These are phyloP conservation scores for Alopecurus myosuroides DNA, from an alignment of 176 grass and related monocot genomes.

Conservation along the genomic window DNA sequence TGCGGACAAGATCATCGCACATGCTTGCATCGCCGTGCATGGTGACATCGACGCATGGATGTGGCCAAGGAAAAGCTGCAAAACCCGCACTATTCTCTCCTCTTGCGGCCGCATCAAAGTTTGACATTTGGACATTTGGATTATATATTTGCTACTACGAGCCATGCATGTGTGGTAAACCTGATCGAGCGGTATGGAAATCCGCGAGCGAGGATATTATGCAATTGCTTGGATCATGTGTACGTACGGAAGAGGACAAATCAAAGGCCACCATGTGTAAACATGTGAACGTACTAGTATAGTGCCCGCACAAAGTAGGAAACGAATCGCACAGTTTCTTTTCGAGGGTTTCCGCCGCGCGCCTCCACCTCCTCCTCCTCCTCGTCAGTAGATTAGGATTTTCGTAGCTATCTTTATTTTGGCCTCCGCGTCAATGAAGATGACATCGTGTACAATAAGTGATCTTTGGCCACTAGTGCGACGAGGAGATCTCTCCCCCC, in stretches of 20 bases:
- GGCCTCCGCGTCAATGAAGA: no score
- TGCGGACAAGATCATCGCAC: neutral
- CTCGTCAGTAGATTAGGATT: no score
- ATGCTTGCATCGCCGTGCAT: neutral
- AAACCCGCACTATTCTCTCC: neutral
- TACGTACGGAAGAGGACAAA: neutral
- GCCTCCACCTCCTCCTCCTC: no score
- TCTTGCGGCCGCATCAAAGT: neutral
- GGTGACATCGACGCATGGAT: neutral
- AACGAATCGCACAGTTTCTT: no score
- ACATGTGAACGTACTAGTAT: no score
- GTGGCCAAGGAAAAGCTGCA: neutral
- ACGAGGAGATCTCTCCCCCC: no score
- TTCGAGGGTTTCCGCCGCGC: no score
- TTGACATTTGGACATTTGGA: neutral
- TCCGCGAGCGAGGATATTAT: neutral
- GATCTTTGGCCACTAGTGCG: no score
- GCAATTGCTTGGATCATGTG: slow-evolving; percentile 18
- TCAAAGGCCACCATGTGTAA: neutral
- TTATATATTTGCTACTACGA: neutral
- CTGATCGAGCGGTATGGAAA: neutral
- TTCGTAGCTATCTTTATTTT: no score
- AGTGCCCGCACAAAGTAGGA: no score
- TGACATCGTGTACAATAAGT: no score
- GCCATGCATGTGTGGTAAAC: neutral